Conservation (phyloP, 1,284 basidiomycete genomes). For the Marasmius tenuissimus region DNA sequence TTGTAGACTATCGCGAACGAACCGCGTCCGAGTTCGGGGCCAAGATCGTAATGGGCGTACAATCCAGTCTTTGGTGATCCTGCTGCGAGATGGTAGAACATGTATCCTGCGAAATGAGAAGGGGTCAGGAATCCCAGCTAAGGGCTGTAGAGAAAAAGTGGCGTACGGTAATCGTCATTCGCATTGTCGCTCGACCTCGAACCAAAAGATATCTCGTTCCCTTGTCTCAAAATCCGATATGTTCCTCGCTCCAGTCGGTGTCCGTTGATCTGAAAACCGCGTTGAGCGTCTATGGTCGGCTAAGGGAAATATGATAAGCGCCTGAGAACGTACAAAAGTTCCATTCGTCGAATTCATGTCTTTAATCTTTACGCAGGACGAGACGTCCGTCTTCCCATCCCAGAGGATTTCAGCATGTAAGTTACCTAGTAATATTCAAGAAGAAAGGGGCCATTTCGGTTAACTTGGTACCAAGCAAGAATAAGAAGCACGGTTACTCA, state of each 20-base stretch:
- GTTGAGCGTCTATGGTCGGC: no score
- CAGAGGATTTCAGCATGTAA: slow-evolving; percentile 64
- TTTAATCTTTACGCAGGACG: slow-evolving; percentile 60
- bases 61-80: slow-evolving; percentile 50
- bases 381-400: slow-evolving; percentile 56
- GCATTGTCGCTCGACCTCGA: slow-evolving; percentile 41
- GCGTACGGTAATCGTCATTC: slow-evolving; percentile 58
- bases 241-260: slow-evolving; percentile 58
- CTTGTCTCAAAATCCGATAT: slow-evolving; percentile 66
- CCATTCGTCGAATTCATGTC: slow-evolving; percentile 80
- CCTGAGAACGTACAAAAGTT: slow-evolving; percentile 66
- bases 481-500: slow-evolving; percentile 40
- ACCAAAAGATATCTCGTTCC: slow-evolving; percentile 83
- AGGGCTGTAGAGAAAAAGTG: slow-evolving; percentile 15
- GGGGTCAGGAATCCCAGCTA: neutral
- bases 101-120: slow-evolving; percentile 9
- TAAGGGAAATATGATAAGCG: no score
- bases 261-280: slow-evolving; percentile 64
- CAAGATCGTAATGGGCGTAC: slow-evolving; percentile 64
- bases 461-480: neutral
- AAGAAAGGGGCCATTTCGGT: neutral
- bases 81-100: slow-evolving; percentile 45
- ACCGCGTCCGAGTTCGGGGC: slow-evolving; percentile 72
- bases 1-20: slow-evolving; percentile 81
- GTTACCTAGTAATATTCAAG: slow-evolving; percentile 50